Conservation (phyloP, 495 filamentous ascomycete genomes). For the Lepidopterella palustris region DNA sequence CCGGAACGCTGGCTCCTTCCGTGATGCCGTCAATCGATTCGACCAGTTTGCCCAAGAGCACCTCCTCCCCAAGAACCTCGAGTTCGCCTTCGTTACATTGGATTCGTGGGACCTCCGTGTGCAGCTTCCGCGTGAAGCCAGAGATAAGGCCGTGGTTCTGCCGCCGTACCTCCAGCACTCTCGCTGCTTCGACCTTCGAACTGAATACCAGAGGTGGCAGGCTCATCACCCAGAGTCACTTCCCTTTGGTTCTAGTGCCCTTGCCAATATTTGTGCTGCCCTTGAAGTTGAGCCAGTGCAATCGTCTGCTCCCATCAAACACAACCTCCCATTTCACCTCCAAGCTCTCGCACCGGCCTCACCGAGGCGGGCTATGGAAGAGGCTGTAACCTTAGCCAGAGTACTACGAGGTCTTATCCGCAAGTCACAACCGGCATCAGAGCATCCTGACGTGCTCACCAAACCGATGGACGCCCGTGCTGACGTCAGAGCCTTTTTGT, state of each 20-base stretch:
- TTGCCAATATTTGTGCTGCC: constrained; percentile 95
- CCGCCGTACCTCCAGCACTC: constrained; percentile 98
- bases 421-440: constrained; percentile 89
- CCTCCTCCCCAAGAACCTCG: constrained; percentile 72
- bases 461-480: constrained; percentile 94
- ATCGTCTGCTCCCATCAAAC: constrained; percentile 94
- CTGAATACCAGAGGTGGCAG: constrained; percentile 97
- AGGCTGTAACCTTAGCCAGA: constrained; percentile 86
- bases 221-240: constrained; percentile 95
- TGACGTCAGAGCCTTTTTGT: constrained; percentile 92
- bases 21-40: constrained; percentile 92
- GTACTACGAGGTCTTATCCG: constrained; percentile 86
- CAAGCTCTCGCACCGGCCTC: constrained; percentile 94
- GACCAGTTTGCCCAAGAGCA: constrained; percentile 88
- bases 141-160: constrained; percentile 93
- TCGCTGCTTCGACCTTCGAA: constrained; percentile 89
- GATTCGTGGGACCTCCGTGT: constrained; percentile 98
- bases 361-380: constrained; percentile 95
- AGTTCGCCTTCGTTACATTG: constrained; percentile 96
- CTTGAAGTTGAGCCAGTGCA: constrained; percentile 96
- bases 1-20: constrained; percentile 89
- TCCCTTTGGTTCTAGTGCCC: constrained; percentile 88
- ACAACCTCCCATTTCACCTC: constrained; percentile 95
- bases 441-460: constrained; percentile 88
- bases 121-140: constrained; percentile 91